Evolutionary conservation across 1,139 yeast species (phyloP), one percentile per base, ranked within the genome.

Genomic region (Kurtzmaniella natalensis): DNA sequence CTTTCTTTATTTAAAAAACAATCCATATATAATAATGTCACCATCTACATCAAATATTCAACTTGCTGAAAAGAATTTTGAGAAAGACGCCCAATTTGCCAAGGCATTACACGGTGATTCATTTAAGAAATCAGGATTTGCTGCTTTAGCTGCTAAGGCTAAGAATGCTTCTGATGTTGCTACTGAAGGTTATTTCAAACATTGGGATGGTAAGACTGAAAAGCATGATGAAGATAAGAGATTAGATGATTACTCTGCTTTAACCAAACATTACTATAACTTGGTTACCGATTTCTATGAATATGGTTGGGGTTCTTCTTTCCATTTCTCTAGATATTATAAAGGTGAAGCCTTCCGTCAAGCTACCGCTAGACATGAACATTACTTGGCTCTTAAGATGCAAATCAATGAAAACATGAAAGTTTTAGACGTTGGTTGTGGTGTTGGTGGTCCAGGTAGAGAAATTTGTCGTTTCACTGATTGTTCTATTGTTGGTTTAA

Each of bases 291-390:
- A 92, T 62, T 86, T 79, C 56, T 92, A 92, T 71, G 98, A 92
- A 69, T 92, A 92, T 62, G 98, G 98, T 31, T 92, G 98, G 98
- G 98, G 98, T 43, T 76, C 96, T 17, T 86, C 96, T n/a, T 92
- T 92, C 86, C 98, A 92, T 63, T 92, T 92, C 60, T 86, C 95
- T 30, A 78, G 96, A 51, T 92, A 82, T 70, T 89, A 86, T 72
- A 74, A 72, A 55, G 97, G 96, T 42, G 98, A 92, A 67, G 81
- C 94, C 25, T 92, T 92, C 69, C 70, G 78, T 55, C 97, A 92
- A 64, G 95, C 97, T 30, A 79, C 87, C 48, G 97, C 97, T 33
- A 79, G 98, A 70, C 98, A 92, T 63, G 98, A 92, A 68, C 98
- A 92, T 65, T 92, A 76, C 64, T 70, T 92, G 51, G 98, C 98